Evolutionary conservation across 2,329 filamentous ascomycete genomes (phyloP).

Genomic region (Apiospora arundinis): DNA sequence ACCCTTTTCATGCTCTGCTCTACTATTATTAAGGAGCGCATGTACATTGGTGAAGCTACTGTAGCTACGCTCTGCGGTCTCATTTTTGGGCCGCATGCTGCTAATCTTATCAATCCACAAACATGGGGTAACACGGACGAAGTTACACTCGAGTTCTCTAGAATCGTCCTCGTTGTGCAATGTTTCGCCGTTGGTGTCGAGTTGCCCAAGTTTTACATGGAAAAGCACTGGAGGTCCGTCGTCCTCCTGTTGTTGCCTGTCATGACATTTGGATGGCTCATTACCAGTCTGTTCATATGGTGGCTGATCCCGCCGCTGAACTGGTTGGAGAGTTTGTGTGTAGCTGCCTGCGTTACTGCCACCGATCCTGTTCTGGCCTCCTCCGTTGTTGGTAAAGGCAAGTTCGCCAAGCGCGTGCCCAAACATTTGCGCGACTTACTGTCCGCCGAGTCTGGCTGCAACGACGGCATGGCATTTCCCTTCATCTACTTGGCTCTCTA

Average conservation of each 20-base stretch:
- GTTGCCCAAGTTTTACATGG: slow-evolving; percentile 94
- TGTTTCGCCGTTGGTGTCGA: slow-evolving; percentile 93
- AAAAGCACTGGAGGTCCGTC: slow-evolving; percentile 95
- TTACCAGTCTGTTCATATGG: slow-evolving; percentile 94
- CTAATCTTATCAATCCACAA: slow-evolving; percentile 77
- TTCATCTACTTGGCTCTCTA: slow-evolving; percentile 95
- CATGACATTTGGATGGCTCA: slow-evolving; percentile 95
- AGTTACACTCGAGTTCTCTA: slow-evolving; percentile 87
- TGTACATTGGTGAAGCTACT: slow-evolving; percentile 98
- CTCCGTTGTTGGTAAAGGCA: slow-evolving; percentile 97
- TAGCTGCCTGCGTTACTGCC: slow-evolving; percentile 93
- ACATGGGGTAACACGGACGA: slow-evolving; percentile 86
- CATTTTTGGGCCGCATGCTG: slow-evolving; percentile 86
- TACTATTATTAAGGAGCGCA: slow-evolving; percentile 95
- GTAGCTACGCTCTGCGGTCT: slow-evolving; percentile 88
- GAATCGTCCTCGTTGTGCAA: slow-evolving; percentile 88
- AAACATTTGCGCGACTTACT: slow-evolving; percentile 96
- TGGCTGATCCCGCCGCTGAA: slow-evolving; percentile 80
- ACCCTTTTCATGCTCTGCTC: slow-evolving; percentile 98
- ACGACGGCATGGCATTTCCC: slow-evolving; percentile 99
- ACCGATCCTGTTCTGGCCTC: slow-evolving; percentile 97
- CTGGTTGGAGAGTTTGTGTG: slow-evolving; percentile 88
- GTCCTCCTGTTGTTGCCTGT: slow-evolving; percentile 87
- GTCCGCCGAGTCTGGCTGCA: slow-evolving; percentile 96
- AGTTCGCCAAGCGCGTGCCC: slow-evolving; percentile 95